Percentiles rank a stretch among this genome's conserved stretches.
Conservation (phyloP, 1,284 basidiomycete species). For the Golubevia pallescens region DNA sequence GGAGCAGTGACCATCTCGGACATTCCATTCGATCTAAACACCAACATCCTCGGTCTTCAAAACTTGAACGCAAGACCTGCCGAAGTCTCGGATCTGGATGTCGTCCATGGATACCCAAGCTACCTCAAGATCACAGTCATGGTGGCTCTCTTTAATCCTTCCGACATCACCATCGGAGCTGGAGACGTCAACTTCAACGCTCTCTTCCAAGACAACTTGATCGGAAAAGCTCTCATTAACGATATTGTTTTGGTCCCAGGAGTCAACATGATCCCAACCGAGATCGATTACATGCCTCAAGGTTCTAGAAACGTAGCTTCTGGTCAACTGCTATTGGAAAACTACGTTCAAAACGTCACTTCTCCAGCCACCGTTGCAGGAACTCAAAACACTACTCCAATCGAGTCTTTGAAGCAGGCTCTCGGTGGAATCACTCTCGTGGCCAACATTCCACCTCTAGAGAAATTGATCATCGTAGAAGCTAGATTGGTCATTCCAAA, state of each 20-base stretch:
- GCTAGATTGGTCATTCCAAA: conserved; percentile 43
- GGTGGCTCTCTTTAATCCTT: conserved; percentile 65
- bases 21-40: conserved; percentile 74
- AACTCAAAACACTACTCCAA: conserved; percentile 43
- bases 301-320: conserved; percentile 36
- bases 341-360: conserved; percentile 55
- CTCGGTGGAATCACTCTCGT: conserved; percentile 46
- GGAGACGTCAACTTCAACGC: conserved; percentile 74
- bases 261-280: conserved; percentile 44
- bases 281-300: conserved; percentile 52
- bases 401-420: conserved; percentile 55
- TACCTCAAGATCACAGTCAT: conserved; percentile 75
- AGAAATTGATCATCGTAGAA: conserved; percentile 40
- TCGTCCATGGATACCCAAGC: conserved; percentile 74
- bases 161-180: conserved; percentile 75
- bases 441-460: conserved; percentile 50
- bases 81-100: conserved; percentile 72
- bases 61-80: conserved; percentile 73
- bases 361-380: conserved; percentile 45
- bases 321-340: conserved; percentile 55
- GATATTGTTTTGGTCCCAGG: conserved; percentile 50
- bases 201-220: conserved; percentile 70
- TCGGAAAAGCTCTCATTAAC: conserved; percentile 72
- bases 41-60: conserved; percentile 73
- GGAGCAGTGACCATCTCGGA: conserved; percentile 71